Percentiles rank a stretch among this genome's conserved stretches.
Evolutionary conservation across 768 basidiomycete genomes (phyloP).

Genomic region (Filobasidium wieringae): DNA sequence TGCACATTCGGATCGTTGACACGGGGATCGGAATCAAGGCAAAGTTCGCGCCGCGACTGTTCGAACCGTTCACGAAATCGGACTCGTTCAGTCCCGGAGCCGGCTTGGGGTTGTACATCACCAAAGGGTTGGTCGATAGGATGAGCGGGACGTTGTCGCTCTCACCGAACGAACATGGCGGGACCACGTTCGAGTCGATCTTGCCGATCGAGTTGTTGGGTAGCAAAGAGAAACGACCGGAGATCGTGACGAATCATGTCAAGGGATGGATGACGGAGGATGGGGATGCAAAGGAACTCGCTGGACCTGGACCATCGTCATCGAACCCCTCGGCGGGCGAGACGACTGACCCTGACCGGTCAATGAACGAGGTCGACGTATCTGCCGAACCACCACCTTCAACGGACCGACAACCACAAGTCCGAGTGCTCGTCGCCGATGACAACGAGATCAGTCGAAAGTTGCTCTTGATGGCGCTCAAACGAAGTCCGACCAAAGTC

Average conservation of each 20-base stretch:
- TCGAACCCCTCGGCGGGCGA: too few relatives aligned
- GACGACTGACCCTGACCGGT: too few relatives aligned
- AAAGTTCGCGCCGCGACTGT: slow-evolving; percentile 13
- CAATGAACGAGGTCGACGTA: too few relatives aligned
- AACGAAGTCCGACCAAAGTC: slow-evolving; percentile 2
- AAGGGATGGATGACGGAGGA: neutral
- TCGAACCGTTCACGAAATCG: slow-evolving; percentile 28
- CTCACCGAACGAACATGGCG: neutral
- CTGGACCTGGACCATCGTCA: too few relatives aligned
- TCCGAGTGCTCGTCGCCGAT: slow-evolving; percentile 24
- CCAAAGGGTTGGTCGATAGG: slow-evolving; percentile 16
- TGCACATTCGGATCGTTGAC: slow-evolving; percentile 16
- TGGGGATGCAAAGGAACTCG: neutral
- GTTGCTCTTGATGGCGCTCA: slow-evolving; percentile 17
- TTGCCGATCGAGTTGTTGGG: slow-evolving; percentile 14
- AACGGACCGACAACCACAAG: too few relatives aligned
- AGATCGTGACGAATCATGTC: neutral
- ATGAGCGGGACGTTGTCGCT: slow-evolving; percentile 20
- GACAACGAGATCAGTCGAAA: slow-evolving; percentile 23
- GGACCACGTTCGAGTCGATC: slow-evolving; percentile 19
- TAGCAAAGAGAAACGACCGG: neutral
- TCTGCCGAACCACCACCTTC: too few relatives aligned
- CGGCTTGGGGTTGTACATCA: slow-evolving; percentile 29
- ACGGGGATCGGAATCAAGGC: slow-evolving; percentile 23
- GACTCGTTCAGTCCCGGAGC: slow-evolving; percentile 22